Base-by-base conservation (phyloP, 805 yeast genomes). In the Starmerella bombi region DNA sequence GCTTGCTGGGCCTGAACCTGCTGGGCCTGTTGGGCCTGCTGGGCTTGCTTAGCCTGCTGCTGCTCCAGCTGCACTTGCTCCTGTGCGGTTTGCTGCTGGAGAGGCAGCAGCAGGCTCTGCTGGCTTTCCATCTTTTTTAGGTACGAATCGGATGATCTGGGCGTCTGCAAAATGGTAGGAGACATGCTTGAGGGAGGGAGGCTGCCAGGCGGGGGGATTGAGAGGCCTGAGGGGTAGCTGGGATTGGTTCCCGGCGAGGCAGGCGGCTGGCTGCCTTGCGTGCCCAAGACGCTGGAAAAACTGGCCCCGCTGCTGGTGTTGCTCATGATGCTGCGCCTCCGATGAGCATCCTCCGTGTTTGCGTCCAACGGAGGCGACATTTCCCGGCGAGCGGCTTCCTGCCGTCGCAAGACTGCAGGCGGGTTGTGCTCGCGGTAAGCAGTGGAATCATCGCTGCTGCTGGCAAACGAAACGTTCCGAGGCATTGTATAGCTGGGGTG, bases 341-440 rank as follows among this genome's bases (percentile, higher is more conserved):
- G 12, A 23, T n/a, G n/a, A n/a, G n/a, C n/a, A n/a, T 12, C 27
- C 15, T 28, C 35, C 27, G 36, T 4, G 36, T 8, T 23, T 12
- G 12, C n/a, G 7, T 23, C 27, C 7, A 23, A 7, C 27, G 31
- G 17, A 16, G 40, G 45, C 22, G 49, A 36, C 35, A 28, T 33
- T 23, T 49, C 51, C 4, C 49, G 37, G 15, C 54, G 49, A 15
- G 50, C 49, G 3, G 55, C 53, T 32, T 45, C 50, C 27, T 41
- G 45, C 23, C 45, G 45, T 19, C 57, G 45, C 23, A 53, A 42
- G 17, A 53, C 44, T 4, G 55, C 42, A 4, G 57, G 57, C 27
- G 57, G 57, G 31, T 52, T 51, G 33, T 53, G 57, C 34, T 52
- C 57, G 17, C 49, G 49, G 42, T 53, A 50, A 12, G 57, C 57